Percentiles rank a stretch among this genome's conserved stretches.
Conservation (phyloP, 2,329 filamentous ascomycete species). For the Pleurostoma richardsiae region DNA sequence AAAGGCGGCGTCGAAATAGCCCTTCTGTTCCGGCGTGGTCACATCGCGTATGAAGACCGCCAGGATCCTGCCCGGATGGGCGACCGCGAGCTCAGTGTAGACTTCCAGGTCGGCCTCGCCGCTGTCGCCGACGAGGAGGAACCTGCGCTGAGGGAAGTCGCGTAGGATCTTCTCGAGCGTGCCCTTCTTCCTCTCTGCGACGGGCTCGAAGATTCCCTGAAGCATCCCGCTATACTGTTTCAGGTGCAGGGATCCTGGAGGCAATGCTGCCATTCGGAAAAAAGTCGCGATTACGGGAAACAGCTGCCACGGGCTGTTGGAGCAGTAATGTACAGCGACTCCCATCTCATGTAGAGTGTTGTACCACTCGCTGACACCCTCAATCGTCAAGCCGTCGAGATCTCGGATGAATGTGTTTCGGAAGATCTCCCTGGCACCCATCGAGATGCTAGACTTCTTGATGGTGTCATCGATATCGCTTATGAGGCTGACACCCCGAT, state of each 20-base stretch:
- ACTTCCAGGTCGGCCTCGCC: slow-evolving; percentile 96
- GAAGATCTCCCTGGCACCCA: slow-evolving; percentile 89
- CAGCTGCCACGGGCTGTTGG: slow-evolving; percentile 98
- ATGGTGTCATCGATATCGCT: slow-evolving; percentile 98
- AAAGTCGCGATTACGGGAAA: slow-evolving; percentile 85
- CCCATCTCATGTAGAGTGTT: slow-evolving; percentile 69
- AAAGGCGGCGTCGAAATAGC: slow-evolving; percentile 69
- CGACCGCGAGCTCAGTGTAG: slow-evolving; percentile 86
- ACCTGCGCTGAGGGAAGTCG: slow-evolving; percentile 86
- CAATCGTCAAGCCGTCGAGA: slow-evolving; percentile 72
- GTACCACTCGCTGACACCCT: slow-evolving; percentile 91
- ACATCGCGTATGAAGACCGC: slow-evolving; percentile 95
- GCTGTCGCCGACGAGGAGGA: slow-evolving; percentile 90
- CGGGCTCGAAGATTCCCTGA: slow-evolving; percentile 96
- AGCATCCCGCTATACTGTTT: slow-evolving; percentile 97
- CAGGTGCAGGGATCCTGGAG: slow-evolving; percentile 84
- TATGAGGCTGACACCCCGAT: slow-evolving; percentile 81
- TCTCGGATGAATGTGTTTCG: slow-evolving; percentile 93
- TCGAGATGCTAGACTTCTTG: slow-evolving; percentile 87
- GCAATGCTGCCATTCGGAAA: slow-evolving; percentile 75
- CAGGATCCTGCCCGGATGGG: slow-evolving; percentile 76
- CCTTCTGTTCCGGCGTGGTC: slow-evolving; percentile 68
- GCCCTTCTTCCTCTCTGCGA: slow-evolving; percentile 88
- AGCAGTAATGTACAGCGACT: slow-evolving; percentile 92
- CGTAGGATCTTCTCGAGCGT: slow-evolving; percentile 78